Base-by-base conservation (phyloP, 2,329 filamentous ascomycete species). In the Neocucurbitaria cava region DNA sequence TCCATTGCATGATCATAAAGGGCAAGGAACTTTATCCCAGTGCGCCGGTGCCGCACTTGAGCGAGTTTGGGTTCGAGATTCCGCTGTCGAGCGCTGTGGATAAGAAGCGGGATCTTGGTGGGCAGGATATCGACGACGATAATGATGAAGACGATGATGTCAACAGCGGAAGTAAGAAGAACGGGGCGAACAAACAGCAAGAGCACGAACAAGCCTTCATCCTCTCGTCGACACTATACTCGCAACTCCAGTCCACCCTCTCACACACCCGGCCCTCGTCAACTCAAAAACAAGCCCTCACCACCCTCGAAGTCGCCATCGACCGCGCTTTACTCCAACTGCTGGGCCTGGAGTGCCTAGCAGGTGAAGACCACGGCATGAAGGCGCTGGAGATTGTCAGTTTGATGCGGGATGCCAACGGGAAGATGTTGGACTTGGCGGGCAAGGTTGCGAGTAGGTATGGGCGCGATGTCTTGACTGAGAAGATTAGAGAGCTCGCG, bases 1-100 rank as follows among this genome's bases (percentile, higher is more conserved):
- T 99, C 77, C 94, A 98, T 82, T 99, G 96, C 79, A 97, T 99
- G 77, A 98, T 99, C 67, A 87, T 99, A 71, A 99, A 99, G 78
- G 95, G 95, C 59, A 90, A 90, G 31, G 95, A 99, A 72, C 86
- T 89, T 70, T 91, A 97, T 70, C 69, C 69, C 2, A 93, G 94
- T 0, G 50, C 97, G 95, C 79, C 98, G 94, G 78, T 95, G 92
- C 10, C 88, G 90, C 9, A 93, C 92, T 2, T 99, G 31, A 93
- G 89, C 38, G 95, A 99, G 74, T 99, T 99, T 71, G 91, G 92
- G 44, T 96, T 99, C 73, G 87, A 89, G 39, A 85, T 99, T 17
- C 95, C 96, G 0, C 80, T 97, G 30, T 85, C 86, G 3, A 85
- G 85, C 1, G 75, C 79, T 5, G 75, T 78, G 2, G 79, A 81